Evolutionary conservation across 176 grass and related monocot species (phyloP), one percentile per base, ranked within the genome.

Genomic region (Carex parvula): DNA sequence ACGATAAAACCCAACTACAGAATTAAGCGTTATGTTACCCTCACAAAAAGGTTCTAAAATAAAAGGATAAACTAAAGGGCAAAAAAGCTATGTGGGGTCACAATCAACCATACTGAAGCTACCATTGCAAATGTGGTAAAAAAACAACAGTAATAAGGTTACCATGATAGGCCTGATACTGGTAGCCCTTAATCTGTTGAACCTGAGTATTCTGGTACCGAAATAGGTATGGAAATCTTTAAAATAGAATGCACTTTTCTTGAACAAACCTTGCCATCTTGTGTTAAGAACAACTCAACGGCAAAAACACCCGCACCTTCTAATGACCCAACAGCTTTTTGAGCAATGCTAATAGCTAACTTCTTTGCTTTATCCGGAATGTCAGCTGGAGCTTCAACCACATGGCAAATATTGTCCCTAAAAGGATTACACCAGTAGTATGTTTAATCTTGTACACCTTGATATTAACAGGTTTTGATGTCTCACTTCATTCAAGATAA

Each of bases 361-460:
- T 87, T 94, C 66, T 88, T 99, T 60, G 91, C 89, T 91, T 96
- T 91, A 55, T 88, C 55, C 59, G 85, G 21, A 70, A 96, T 88
- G 54, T 92, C 66, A 30, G 91, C 91, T 59, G 97, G 97, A 89
- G 91, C 83, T 92, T 99, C 90, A 79, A 99, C 91, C 71, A 95
- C 85, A 87, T 99, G 93, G 62, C 96, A 99, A 58, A 99, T 95
- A 61, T 92, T 95, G 77, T 99, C 90, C 91, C 96, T 99, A 52
- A 87, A 57, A 83, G 13, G 26, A 33, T 84, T 71, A 42, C 55
- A 37, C 69, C 82, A 82, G 3, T 1, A 62, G 12, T 14, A 20
- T 39, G 37, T 72, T 72, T 52, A 0, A 84, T 53, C 37, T 39
- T 17, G 37, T 26, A 79, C 29, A 54, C 54, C 70, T 74, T 74